Evolutionary conservation across 2,329 filamentous ascomycete genomes (phyloP).

Genomic region (Aspergillus pseudoglaucus): DNA sequence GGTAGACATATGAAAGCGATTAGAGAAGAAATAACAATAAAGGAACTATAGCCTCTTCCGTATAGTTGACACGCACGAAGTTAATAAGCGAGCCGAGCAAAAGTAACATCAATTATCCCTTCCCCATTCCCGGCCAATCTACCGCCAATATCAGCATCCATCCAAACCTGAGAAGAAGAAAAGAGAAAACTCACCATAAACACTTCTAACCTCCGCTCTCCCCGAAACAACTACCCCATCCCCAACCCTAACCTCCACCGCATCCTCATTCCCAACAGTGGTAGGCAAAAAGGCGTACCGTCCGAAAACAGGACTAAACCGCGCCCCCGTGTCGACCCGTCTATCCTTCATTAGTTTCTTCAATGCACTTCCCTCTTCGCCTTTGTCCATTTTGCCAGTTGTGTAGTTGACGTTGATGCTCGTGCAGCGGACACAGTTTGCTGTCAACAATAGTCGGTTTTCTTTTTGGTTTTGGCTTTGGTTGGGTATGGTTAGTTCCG

Average conservation of each 20-base stretch:
- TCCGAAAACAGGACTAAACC: conserved; percentile 66
- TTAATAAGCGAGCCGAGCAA: no score
- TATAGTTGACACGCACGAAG: no score
- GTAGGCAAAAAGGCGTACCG: conserved; percentile 59
- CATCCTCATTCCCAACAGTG: conserved; percentile 25
- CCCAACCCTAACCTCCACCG: conserved; percentile 49
- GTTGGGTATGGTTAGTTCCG: conserved; percentile 46
- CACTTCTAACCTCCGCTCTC: conserved; percentile 47
- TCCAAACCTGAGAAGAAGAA: neutral
- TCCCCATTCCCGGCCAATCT: neutral
- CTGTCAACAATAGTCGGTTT: conserved; percentile 52
- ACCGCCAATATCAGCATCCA: neutral
- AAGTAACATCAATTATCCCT: no score
- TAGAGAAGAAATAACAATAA: no score
- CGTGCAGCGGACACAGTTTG: conserved; percentile 62
- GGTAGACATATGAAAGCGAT: no score
- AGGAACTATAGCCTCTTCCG: no score
- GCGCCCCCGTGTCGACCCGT: conserved; percentile 61
- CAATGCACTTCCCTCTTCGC: conserved; percentile 55
- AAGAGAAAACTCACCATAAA: conserved; percentile 44
- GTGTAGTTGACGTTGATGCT: conserved; percentile 67
- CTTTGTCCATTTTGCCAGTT: conserved; percentile 54
- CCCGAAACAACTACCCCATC: conserved; percentile 51
- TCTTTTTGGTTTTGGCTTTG: neutral
- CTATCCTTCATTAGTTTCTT: conserved; percentile 66